Evolutionary conservation across 75 land plant genomes (phyloP), one percentile per base, ranked within the genome.

Genomic region (Picea sitchensis): DNA sequence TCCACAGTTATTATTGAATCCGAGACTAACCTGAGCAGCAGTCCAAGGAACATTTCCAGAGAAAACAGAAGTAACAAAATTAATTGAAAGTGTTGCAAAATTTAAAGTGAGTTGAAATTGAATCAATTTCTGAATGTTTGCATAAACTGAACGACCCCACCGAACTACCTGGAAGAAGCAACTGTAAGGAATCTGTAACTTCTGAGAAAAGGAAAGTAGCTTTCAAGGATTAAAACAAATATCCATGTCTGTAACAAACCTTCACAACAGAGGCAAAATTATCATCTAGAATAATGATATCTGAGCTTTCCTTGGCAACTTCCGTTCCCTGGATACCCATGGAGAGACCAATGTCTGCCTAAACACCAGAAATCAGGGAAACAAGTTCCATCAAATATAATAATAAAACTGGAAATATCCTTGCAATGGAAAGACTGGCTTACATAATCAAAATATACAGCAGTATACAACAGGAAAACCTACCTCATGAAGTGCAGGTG

Each of bases 281-380:
- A 68, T 97, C 99, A 86, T 97, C 99, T 80, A 96, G 78, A 59
- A 96, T 96, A 65, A 96, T 90, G 14, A 96, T 95, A 79, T 96
- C 99, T 36, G 99, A 90, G 72, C 93, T 94, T 87, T 96, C 99
- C 86, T 96, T 96, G 15, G 99, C 99, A 81, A 96, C 99, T 83
- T 96, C 99, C 41, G 99, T 96, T 62, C 99, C 99, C 79, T 92
- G 93, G 65, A 96, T 96, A 47, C 99, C 99, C 99, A 95, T 97
- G 11, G 99, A 80, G 61, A 97, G 94, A 58, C 99, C 99, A 58
- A 97, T 97, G 63, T 97, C 98, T 77, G 99, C 99, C 98, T 95
- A 71, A 58, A 89, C 21, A 63, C 32, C 77, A 81, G 23, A 62
- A 67, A 30, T 9, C 2, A 57, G 47, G 21, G 31, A 34, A 21